Conservation (phyloP, 257 asterid genomes). For the Craterostigma plantagineum region DNA sequence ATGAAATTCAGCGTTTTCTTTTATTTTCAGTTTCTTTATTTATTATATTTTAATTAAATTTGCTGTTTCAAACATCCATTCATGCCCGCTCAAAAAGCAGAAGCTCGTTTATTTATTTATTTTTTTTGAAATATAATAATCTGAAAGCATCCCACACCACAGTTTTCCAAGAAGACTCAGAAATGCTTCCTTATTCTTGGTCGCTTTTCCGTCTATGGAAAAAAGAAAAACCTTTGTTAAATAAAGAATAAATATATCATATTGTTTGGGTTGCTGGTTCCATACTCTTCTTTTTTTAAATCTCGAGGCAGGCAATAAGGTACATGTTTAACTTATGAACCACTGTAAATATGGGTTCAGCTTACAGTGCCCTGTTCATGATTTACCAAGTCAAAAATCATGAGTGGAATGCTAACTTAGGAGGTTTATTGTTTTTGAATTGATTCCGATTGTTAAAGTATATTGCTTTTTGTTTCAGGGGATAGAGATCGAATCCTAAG, state of each 20-base stretch:
- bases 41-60: neutral
- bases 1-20: conserved; percentile 76
- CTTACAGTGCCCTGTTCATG: neutral
- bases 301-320: conserved; percentile 46
- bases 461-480: conserved; percentile 12
- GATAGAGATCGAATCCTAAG: conserved; percentile 50
- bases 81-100: conserved; percentile 72
- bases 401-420: neutral
- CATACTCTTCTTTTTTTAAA: conserved; percentile 20
- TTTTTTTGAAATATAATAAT: neutral
- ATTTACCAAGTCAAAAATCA: neutral
- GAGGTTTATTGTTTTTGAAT: conserved; percentile 7
- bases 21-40: conserved; percentile 8
- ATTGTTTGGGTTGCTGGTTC: conserved; percentile 20
- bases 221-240: conserved; percentile 17
- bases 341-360: neutral
- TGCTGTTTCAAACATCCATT: conserved; percentile 33
- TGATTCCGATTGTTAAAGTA: conserved; percentile 2
- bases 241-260: too few species aligned
- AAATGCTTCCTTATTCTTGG: conserved; percentile 9
- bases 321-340: conserved; percentile 1
- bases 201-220: conserved; percentile 13
- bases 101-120: conserved; percentile 21
- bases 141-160: conserved; percentile 8
- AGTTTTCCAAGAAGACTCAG: conserved; percentile 1